Base-by-base conservation (phyloP, 148 eudicot species). In the Dysphania ambrosioides region DNA sequence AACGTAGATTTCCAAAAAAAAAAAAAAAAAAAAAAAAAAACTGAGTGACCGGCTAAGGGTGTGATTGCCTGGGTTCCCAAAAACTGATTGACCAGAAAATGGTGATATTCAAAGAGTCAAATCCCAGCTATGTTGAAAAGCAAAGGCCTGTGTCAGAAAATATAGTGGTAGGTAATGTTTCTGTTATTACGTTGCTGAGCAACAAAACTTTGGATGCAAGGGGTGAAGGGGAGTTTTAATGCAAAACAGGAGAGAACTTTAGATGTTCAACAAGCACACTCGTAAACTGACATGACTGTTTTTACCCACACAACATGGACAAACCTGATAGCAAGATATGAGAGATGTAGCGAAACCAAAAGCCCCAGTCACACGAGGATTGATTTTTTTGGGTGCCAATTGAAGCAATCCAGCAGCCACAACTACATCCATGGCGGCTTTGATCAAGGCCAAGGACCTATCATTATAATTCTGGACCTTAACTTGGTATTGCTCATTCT, bases 281-380 rank as follows among this genome's bases (percentile, higher is more conserved):
- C n/a, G n/a, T n/a, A n/a, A n/a, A n/a, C n/a, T n/a, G n/a, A n/a
- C n/a, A n/a, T n/a, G n/a, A n/a, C n/a, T n/a, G n/a, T n/a, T n/a
- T n/a, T n/a, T n/a, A n/a, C n/a, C n/a, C n/a, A n/a, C n/a, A n/a
- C n/a, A n/a, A 42, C 63, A 58, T 40, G 24, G 40, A 63, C 4
- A 40, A 70, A 92, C 98, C 98, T 92, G 99, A 85, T 95, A 95
- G 77, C 99, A 95, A 36, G 99, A 92, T 65, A 95, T 95, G 82
- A 95, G 93, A 65, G 99, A 92, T 68, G 80, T 87, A 34, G 81
- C 80, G 47, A 95, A 90, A 75, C 99, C 97, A 49, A 92, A 79
- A 49, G 94, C 99, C 77, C 99, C 99, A 12, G 97, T 89, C 68
- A 92, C 97, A 72, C 99, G 99, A 19, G 99, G 97, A 74, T 86